Evolutionary conservation across 169 alveolate species (phyloP).

Genomic region (Amoebophrya sp.): DNA sequence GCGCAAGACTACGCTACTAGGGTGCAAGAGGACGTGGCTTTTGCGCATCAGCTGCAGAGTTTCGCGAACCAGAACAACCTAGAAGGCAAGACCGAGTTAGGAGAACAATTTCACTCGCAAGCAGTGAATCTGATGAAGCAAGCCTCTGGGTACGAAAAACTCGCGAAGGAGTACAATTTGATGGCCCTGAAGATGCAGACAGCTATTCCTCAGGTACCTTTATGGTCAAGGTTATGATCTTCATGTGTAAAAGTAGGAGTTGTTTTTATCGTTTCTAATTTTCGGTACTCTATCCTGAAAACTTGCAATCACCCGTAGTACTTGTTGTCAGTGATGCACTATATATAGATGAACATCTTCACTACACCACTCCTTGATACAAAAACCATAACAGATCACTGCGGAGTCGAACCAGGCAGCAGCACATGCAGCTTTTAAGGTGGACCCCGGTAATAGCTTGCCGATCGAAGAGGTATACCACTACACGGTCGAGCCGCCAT

Average conservation of each 20-base stretch:
- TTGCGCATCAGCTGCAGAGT: background rate
- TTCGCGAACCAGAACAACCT: background rate
- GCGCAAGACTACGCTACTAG: background rate
- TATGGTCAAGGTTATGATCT: too few species aligned
- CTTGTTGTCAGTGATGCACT: too few species aligned
- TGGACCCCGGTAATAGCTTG: background rate
- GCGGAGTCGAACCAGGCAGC: background rate
- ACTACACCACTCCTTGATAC: too few species aligned
- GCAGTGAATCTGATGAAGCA: slow-evolving; percentile 15
- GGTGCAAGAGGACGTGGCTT: background rate
- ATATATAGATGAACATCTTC: too few species aligned
- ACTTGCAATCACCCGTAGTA: too few species aligned
- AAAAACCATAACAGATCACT: background rate
- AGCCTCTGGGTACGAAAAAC: background rate
- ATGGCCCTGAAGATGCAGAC: slow-evolving; percentile 9
- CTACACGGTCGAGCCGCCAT: background rate
- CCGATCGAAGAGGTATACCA: background rate
- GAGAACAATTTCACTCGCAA: background rate
- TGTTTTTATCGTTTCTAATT: too few species aligned
- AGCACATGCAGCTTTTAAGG: background rate
- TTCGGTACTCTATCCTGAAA: too few species aligned
- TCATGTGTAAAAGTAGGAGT: too few species aligned
- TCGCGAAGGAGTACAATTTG: background rate
- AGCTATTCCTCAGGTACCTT: too few species aligned
- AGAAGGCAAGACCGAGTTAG: background rate